phyloP scores from a whole-genome alignment of 2,329 filamentous ascomycete species.

The Volutella citrinella region DNA sequence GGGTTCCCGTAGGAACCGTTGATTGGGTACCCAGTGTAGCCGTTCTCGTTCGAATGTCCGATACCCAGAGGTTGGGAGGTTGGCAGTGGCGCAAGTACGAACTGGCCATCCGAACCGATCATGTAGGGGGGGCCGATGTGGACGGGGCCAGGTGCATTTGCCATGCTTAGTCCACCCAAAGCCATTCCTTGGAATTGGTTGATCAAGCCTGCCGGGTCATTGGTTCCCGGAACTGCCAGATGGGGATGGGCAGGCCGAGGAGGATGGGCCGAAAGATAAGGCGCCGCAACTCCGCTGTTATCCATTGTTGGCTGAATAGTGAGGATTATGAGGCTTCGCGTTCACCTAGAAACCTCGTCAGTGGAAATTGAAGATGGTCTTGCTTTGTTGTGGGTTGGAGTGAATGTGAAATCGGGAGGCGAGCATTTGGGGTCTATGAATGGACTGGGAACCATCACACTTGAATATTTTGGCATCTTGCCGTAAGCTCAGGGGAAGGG shows the following conservation, averaged over 20 bases:
- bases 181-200: conserved; percentile 37
- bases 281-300: conserved; percentile 26
- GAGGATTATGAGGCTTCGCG: conserved; percentile 34
- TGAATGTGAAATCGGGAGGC: no score
- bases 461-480: no score
- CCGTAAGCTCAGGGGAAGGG: no score
- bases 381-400: no score
- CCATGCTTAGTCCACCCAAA: conserved; percentile 34
- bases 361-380: no score
- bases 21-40: conserved; percentile 32
- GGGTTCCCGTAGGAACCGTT: conserved; percentile 34
- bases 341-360: no score
- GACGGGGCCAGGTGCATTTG: conserved; percentile 29
- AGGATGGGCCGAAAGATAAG: conserved; percentile 30
- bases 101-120: conserved; percentile 37
- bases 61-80: conserved; percentile 33
- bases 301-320: conserved; percentile 34
- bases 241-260: conserved; percentile 29
- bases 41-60: conserved; percentile 31
- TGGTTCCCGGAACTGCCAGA: conserved; percentile 25
- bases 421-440: no score
- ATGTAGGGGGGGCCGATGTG: conserved; percentile 35
- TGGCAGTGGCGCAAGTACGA: conserved; percentile 35
- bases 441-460: no score
- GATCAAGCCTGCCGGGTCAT: conserved; percentile 30